Evolutionary conservation across 257 asterid genomes (phyloP).

Genomic region (Oldenlandia corymbosa): DNA sequence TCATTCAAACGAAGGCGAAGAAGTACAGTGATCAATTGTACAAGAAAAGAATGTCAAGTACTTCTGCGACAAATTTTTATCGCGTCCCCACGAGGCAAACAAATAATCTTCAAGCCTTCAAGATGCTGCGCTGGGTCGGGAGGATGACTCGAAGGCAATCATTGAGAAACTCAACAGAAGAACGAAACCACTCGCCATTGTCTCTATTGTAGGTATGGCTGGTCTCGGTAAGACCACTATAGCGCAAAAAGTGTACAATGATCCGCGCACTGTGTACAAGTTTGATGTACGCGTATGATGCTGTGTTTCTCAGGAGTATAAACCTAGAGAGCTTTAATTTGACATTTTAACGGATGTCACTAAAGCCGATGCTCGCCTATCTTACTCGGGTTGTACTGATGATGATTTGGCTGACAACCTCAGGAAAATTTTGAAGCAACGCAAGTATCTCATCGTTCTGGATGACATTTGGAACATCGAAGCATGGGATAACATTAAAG

Average conservation of each 20-base stretch:
- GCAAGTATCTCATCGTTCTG: slow-evolving; percentile 28
- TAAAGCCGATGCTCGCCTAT: background rate
- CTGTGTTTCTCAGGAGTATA: slow-evolving; percentile 14
- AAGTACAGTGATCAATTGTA: background rate
- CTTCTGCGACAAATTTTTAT: too few species aligned
- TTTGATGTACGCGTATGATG: slow-evolving; percentile 26
- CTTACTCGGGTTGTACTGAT: background rate
- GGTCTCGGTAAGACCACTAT: slow-evolving; percentile 31
- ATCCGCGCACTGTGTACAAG: background rate
- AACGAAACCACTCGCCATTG: background rate
- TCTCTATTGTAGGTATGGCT: background rate
- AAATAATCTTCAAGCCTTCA: background rate
- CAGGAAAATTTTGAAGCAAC: slow-evolving; percentile 11
- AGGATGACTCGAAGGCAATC: slow-evolving; percentile 5
- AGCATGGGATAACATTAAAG: slow-evolving; percentile 2
- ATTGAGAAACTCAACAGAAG: background rate
- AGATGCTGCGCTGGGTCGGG: background rate
- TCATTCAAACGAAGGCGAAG: background rate
- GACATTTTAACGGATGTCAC: slow-evolving; percentile 2
- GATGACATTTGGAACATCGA: slow-evolving; percentile 33
- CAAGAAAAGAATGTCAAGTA: background rate
- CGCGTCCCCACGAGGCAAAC: background rate
- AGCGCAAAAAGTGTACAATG: slow-evolving; percentile 15
- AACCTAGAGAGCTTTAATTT: background rate
- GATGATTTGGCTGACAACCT: slow-evolving; percentile 9